Evolutionary conservation across 2,329 filamentous ascomycete species (phyloP).

Genomic region (Paracoccidioides brasiliensis): DNA sequence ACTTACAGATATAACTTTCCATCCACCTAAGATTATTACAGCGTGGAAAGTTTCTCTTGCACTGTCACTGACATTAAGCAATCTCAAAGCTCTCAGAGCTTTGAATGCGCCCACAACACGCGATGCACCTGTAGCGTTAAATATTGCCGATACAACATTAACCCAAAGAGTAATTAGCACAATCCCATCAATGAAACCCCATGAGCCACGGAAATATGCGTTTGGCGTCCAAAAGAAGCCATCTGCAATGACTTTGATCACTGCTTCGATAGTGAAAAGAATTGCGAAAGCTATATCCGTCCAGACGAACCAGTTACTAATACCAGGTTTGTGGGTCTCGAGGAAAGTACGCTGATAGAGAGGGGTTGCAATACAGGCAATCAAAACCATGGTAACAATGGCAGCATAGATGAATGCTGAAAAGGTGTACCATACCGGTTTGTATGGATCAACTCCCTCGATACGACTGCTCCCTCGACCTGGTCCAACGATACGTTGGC

Average conservation of each 20-base stretch:
- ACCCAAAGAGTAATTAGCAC: conserved; percentile 92
- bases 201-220: conserved; percentile 89
- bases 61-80: conserved; percentile 93
- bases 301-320: conserved; percentile 86
- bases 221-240: conserved; percentile 95
- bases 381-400: conserved; percentile 93
- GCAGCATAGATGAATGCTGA: conserved; percentile 87
- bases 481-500: conserved; percentile 81
- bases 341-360: conserved; percentile 88
- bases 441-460: conserved; percentile 80
- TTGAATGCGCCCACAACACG: conserved; percentile 94
- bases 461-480: conserved; percentile 76
- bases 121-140: conserved; percentile 71
- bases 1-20: conserved; percentile 77
- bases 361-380: conserved; percentile 88
- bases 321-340: conserved; percentile 42
- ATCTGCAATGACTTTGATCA: conserved; percentile 89
- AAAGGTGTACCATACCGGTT: conserved; percentile 81
- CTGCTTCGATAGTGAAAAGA: conserved; percentile 72
- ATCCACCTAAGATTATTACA: conserved; percentile 82
- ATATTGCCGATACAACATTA: conserved; percentile 73
- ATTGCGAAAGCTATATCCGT: conserved; percentile 80
- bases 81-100: conserved; percentile 74
- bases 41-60: conserved; percentile 94
- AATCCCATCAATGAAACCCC: conserved; percentile 89